Evolutionary conservation across 495 filamentous ascomycete species (phyloP).

Genomic region (Daldinia caldariorum): DNA sequence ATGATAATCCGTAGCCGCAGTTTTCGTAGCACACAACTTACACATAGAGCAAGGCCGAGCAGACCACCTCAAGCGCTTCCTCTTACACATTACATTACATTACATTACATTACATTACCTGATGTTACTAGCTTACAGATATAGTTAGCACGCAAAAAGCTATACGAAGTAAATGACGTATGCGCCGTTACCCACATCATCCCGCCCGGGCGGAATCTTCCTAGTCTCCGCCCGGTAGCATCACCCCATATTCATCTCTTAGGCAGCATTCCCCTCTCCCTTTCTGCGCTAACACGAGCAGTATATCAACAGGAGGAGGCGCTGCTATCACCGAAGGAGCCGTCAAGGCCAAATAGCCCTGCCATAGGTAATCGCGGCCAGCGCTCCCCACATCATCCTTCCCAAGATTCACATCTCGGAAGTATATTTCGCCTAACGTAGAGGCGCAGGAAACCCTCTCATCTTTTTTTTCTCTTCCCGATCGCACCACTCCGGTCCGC

Average conservation of each 20-base stretch:
- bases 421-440: slow-evolving; percentile 18
- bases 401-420: not conserved
- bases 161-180: not conserved
- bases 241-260: no score
- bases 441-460: slow-evolving; percentile 29
- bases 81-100: slow-evolving; percentile 4
- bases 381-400: slow-evolving; percentile 5
- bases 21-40: not conserved
- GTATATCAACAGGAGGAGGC: slow-evolving; percentile 37
- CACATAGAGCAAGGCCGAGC: not conserved
- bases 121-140: not conserved
- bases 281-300: not conserved
- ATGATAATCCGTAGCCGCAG: not conserved
- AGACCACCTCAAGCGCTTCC: not conserved
- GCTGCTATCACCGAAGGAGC: slow-evolving; percentile 37
- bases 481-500: slow-evolving; percentile 4
- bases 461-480: slow-evolving; percentile 9
- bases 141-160: not conserved
- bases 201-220: slow-evolving; percentile 29
- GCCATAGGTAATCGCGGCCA: not conserved
- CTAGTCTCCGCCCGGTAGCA: slow-evolving; percentile 8
- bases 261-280: not conserved
- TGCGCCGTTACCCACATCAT: not conserved
- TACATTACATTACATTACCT: not conserved
- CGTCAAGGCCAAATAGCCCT: not conserved